Conservation (phyloP, 805 yeast genomes). For the Candida michaelii region DNA sequence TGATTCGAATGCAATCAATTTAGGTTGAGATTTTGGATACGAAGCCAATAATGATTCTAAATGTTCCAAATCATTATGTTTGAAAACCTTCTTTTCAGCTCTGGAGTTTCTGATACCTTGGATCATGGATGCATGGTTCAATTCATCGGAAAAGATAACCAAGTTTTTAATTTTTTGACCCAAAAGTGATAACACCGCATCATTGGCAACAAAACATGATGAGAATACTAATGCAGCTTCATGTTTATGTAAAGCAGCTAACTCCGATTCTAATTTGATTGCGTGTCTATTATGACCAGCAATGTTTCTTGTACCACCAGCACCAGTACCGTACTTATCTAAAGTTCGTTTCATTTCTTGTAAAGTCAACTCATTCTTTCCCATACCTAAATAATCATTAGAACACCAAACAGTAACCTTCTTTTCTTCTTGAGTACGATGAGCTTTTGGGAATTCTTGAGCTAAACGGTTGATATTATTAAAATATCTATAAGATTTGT, state of each 20-base stretch:
- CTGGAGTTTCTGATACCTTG: conserved; percentile 91
- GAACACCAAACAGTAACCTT: conserved; percentile 99
- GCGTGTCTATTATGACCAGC: conserved; percentile 96
- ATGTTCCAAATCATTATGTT: conserved; percentile 84
- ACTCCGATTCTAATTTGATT: conserved; percentile 78
- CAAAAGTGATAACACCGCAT: conserved; percentile 84
- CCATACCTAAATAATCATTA: conserved; percentile 95
- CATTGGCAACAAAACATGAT: conserved; percentile 96
- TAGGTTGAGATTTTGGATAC: conserved; percentile 87
- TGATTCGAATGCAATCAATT: conserved; percentile 93
- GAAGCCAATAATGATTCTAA: conserved; percentile 74
- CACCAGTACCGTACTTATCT: conserved; percentile 94
- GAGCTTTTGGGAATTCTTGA: conserved; percentile 90
- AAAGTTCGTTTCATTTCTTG: conserved; percentile 75
- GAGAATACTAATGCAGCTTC: conserved; percentile 94
- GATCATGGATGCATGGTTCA: conserved; percentile 98
- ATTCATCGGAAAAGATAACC: conserved; percentile 88
- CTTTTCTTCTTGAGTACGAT: conserved; percentile 68
- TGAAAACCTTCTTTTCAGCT: conserved; percentile 83
- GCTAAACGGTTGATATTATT: conserved; percentile 97
- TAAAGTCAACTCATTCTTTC: conserved; percentile 72
- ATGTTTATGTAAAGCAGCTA: conserved; percentile 90
- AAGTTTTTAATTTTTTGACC: conserved; percentile 89
- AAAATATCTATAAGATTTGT: conserved; percentile 92
- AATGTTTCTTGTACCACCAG: conserved; percentile 98